Percentiles rank a stretch among this genome's conserved stretches.
Evolutionary conservation across 1,284 basidiomycete genomes (phyloP).

Genomic region (Coriolopsis trogii): DNA sequence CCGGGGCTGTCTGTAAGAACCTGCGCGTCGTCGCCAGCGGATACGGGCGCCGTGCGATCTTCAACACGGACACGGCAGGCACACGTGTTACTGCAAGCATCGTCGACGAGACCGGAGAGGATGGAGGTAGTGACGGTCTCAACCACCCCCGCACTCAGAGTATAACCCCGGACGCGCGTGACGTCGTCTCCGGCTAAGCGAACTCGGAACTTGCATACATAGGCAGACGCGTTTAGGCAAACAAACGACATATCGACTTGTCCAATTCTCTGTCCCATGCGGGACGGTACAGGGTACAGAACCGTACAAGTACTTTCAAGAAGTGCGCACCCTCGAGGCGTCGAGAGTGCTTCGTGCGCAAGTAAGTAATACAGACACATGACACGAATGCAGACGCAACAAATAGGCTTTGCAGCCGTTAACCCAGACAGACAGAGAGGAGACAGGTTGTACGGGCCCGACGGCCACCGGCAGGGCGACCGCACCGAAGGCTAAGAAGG

Average conservation of each 20-base stretch:
- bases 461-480: neutral
- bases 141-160: constrained; percentile 10
- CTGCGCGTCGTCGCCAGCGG: constrained; percentile 5
- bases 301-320: constrained; percentile 15
- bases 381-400: neutral
- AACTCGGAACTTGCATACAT: constrained; percentile 3
- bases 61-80: neutral
- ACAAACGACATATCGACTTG: neutral
- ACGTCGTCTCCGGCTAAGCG: constrained; percentile 5
- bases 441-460: too few species aligned
- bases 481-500: neutral
- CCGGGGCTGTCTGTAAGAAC: constrained; percentile 15
- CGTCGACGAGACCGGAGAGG: neutral
- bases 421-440: neutral
- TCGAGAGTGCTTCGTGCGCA: neutral
- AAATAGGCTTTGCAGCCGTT: too few species aligned
- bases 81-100: constrained; percentile 3
- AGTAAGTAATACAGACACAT: constrained; percentile 2
- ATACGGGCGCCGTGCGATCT: neutral
- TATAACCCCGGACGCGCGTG: constrained; percentile 10
- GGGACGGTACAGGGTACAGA: constrained; percentile 14
- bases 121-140: neutral
- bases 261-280: constrained; percentile 16
- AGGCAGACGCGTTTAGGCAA: too few species aligned
- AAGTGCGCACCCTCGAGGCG: neutral